Conservation (phyloP, 1,139 yeast species). For the Zygoascus meyerae region DNA sequence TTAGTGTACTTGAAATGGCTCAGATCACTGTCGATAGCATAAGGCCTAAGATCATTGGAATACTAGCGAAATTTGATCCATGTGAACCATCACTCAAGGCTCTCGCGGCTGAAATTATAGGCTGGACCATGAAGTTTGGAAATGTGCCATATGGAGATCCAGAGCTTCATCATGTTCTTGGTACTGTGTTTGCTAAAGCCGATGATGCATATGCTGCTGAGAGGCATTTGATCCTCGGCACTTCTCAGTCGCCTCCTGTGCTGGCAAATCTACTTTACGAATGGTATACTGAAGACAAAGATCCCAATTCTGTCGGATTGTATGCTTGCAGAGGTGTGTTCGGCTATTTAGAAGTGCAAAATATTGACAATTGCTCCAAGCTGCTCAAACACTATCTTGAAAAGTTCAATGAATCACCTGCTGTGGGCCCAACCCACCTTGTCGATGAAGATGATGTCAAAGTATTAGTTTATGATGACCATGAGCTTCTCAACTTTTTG, state of each 20-base stretch:
- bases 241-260: conserved; percentile 49
- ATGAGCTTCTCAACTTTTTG: conserved; percentile 54
- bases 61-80: conserved; percentile 49
- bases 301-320: conserved; percentile 39
- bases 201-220: conserved; percentile 45
- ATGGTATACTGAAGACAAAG: conserved; percentile 44
- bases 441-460: conserved; percentile 17
- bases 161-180: conserved; percentile 68
- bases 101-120: conserved; percentile 47
- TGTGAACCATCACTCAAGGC: conserved; percentile 63
- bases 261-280: conserved; percentile 52
- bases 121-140: conserved; percentile 54
- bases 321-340: conserved; percentile 57
- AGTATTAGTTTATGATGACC: conserved; percentile 29
- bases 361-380: conserved; percentile 52
- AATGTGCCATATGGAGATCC: conserved; percentile 63
- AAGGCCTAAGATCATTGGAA: conserved; percentile 36
- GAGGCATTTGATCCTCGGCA: conserved; percentile 63
- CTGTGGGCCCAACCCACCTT: conserved; percentile 5
- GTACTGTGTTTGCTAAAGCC: conserved; percentile 48
- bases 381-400: conserved; percentile 40
- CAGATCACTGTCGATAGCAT: conserved; percentile 37
- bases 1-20: conserved; percentile 60
- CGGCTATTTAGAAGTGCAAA: conserved; percentile 61
- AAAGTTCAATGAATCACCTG: conserved; percentile 22